Base-by-base conservation (phyloP, 139 green algal genomes). In the Coelastrella sp. region DNA sequence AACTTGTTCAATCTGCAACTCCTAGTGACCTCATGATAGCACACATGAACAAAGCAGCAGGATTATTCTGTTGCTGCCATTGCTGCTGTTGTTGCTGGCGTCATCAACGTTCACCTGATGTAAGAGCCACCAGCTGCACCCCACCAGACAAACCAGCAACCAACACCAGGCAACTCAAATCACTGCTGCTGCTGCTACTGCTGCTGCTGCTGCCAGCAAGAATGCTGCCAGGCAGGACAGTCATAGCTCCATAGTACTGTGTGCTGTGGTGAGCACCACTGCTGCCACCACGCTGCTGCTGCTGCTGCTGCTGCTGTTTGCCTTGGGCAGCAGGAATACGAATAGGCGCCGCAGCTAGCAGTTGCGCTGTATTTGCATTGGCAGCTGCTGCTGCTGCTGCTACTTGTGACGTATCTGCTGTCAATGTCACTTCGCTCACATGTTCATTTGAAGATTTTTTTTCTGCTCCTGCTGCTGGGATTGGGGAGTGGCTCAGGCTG, bases 381-480 rank as follows among this genome's bases (percentile, higher is more conserved):
- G n/a, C n/a, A n/a, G n/a, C n/a, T 83, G 73, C 68, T 81, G 85
- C 73, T 76, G 85, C 73, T 83, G 58, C 73, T 22, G 22, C 5
- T 19, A 8, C 85, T 56, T n/a, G n/a, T n/a, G n/a, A n/a, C n/a
- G n/a, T n/a, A n/a, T 7, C 73, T 13, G 73, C 85, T 84, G 74
- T 22, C 58, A 32, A 14, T 78, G 74, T 61, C 74, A 47, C 7
- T 83, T 59, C 58, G n/a, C 7, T 83, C 54, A n/a, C n/a, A n/a
- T n/a, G n/a, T n/a, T n/a, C n/a, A n/a, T n/a, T n/a, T n/a, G n/a
- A n/a, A n/a, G n/a, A n/a, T n/a, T n/a, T n/a, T n/a, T n/a, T n/a
- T n/a, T n/a, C 58, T 75, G 85, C 73, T 83, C 56, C 58, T 74
- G 74, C n/a, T 77, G 20, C 57, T 83, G 74, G n/a, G 68, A 20